These are phyloP conservation scores for Pseudocercospora musae DNA, from an alignment of 2,329 filamentous ascomycete species.

Conservation along the genomic window DNA sequence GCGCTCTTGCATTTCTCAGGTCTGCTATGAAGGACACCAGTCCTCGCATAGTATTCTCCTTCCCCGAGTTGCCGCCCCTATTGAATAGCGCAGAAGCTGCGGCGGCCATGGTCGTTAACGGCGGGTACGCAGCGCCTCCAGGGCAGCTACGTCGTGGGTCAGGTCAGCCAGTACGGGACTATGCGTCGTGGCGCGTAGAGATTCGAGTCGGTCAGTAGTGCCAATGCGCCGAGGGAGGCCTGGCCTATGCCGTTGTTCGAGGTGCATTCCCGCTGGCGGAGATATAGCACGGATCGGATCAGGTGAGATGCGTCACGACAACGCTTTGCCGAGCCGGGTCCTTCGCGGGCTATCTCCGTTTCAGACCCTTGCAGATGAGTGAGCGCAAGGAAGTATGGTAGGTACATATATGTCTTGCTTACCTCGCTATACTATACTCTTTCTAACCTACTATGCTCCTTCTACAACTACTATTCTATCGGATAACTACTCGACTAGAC, in stretches of 20 bases:
- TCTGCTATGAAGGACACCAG: conserved; percentile 98
- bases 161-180: conserved; percentile 10
- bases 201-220: background rate
- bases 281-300: background rate
- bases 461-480: too few relatives aligned
- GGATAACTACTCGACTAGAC: too few relatives aligned
- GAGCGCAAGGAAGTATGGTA: too few relatives aligned
- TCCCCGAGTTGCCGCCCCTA: conserved; percentile 32
- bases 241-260: background rate
- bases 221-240: background rate
- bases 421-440: too few relatives aligned
- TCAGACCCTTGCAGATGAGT: too few relatives aligned
- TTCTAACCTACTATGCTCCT: too few relatives aligned
- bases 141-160: conserved; percentile 17
- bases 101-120: conserved; percentile 30
- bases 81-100: conserved; percentile 37
- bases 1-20: conserved; percentile 85
- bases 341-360: too few relatives aligned
- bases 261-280: background rate
- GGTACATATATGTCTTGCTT: too few relatives aligned
- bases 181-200: background rate
- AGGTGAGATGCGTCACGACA: background rate
- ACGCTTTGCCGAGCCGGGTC: background rate
- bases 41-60: conserved; percentile 51
- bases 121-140: conserved; percentile 15